Percentiles rank a stretch among this genome's conserved stretches.
Conservation (phyloP, 495 filamentous ascomycete genomes). For the Cudoniella acicularis region DNA sequence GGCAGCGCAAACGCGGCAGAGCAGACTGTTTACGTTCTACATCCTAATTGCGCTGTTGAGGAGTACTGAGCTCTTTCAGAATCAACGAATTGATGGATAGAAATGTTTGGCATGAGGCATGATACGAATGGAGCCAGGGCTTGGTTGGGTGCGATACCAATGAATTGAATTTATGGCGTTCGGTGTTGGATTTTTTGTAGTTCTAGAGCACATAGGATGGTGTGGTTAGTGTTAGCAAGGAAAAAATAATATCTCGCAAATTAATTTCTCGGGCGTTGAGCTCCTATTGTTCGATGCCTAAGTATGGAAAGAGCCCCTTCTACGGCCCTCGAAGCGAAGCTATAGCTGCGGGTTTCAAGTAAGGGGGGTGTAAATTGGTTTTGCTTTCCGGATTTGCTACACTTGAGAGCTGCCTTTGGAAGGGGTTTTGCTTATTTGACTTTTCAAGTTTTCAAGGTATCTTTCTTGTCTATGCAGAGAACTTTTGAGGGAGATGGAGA, state of each 20-base stretch:
- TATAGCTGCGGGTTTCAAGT: too few species aligned
- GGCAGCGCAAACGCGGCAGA: constrained; percentile 40
- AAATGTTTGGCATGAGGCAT: constrained; percentile 9
- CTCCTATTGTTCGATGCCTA: too few species aligned
- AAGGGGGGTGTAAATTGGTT: too few species aligned
- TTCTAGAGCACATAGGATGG: background rate
- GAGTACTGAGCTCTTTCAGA: constrained; percentile 35
- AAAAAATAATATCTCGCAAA: background rate
- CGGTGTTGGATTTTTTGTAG: constrained; percentile 3
- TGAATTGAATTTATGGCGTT: constrained; percentile 6
- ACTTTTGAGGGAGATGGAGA: too few species aligned
- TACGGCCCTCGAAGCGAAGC: too few species aligned
- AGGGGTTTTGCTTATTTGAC: too few species aligned
- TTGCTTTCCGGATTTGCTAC: too few species aligned
- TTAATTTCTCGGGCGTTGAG: too few species aligned
- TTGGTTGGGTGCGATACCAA: constrained; percentile 13
- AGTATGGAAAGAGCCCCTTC: too few species aligned
- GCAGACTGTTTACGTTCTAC: constrained; percentile 79
- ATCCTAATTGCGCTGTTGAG: constrained; percentile 90
- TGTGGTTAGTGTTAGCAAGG: constrained; percentile 1
- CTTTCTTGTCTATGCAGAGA: too few species aligned
- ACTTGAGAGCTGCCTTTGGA: too few species aligned
- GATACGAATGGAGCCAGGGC: background rate
- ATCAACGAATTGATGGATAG: constrained; percentile 7
- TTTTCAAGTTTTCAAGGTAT: too few species aligned